Evolutionary conservation across 2,329 filamentous ascomycete species (phyloP), one percentile per base, ranked within the genome.

Genomic region (Alternaria ventricosa): DNA sequence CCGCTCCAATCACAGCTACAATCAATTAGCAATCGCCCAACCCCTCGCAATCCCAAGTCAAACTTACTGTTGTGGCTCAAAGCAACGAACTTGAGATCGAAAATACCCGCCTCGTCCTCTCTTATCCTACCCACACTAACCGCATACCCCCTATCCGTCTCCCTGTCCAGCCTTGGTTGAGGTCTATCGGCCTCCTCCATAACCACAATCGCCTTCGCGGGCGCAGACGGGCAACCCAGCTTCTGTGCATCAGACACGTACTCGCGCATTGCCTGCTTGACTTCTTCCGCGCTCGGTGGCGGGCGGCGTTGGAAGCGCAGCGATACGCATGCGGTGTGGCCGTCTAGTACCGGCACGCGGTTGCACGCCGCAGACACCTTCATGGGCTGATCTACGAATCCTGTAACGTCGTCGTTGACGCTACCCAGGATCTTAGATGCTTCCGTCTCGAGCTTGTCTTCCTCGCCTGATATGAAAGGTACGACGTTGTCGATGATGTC

Each of bases 401-500:
- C 91, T 6, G 91, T 94, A 18, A 87, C 85, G 18, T 91, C 89
- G 44, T 82, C 81, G 75, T 93, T 93, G 73, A 97, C 83, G 33
- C 80, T 80, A 56, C 96, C 95, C 3, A 98, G 87, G 73, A 98
- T 98, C 87, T 98, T 98, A 74, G 92, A 91, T 3, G 96, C 94
- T 82, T 98, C 96, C 4, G 91, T 92, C 84, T 97, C 93, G 28
- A 98, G 88, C 85, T 98, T 98, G 81, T 97, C 94, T 81, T 98
- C 96, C 82, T 98, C 96, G 62, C 94, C 94, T 1, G 87, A 87
- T 78, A 98, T 99, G 82, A 89, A 97, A 9, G 96, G 96, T 47
- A 99, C 93, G 2, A 98, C 91, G 78, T 98, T 98, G 83, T 98
- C 96, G 66, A 98, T 84, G 65, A 98, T 91, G 81, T 98, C 96